These are phyloP conservation scores for Kurtzmaniella quercitrusa DNA, from an alignment of 1,139 yeast species.

Conservation along the genomic window DNA sequence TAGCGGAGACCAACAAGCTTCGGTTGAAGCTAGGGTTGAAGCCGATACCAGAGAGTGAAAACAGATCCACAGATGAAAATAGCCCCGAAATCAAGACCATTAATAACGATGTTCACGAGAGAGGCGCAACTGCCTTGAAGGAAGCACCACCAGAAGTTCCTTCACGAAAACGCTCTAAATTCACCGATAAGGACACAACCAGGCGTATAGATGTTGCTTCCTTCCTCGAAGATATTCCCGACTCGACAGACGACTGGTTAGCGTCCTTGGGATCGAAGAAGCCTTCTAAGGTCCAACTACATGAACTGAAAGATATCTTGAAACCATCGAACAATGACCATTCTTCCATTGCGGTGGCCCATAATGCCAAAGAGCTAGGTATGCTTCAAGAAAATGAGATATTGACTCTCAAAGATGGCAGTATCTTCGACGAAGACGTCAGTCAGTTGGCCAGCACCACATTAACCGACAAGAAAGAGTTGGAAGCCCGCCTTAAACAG, in stretches of 20 bases:
- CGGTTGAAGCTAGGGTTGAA: slow-evolving; percentile 28
- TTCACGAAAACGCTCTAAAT: slow-evolving; percentile 13
- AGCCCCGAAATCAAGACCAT: slow-evolving; percentile 4
- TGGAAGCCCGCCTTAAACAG: slow-evolving; percentile 20
- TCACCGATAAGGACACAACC: not conserved
- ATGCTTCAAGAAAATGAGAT: slow-evolving; percentile 44
- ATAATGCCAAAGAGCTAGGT: slow-evolving; percentile 36
- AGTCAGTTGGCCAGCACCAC: slow-evolving; percentile 43
- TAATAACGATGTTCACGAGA: too few relatives aligned
- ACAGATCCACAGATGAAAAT: slow-evolving; percentile 44
- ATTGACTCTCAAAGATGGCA: slow-evolving; percentile 61
- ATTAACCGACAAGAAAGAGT: slow-evolving; percentile 28
- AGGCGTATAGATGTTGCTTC: not conserved
- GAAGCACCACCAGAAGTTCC: slow-evolving; percentile 2
- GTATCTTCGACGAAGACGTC: slow-evolving; percentile 42
- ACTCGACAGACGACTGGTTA: slow-evolving; percentile 38
- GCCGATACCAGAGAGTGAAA: slow-evolving; percentile 18
- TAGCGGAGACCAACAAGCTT: slow-evolving; percentile 37
- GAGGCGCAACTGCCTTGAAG: not conserved
- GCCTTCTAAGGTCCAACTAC: slow-evolving; percentile 6
- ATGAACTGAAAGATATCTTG: slow-evolving; percentile 4
- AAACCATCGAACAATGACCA: not conserved
- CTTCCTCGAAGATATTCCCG: slow-evolving; percentile 3
- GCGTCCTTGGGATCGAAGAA: slow-evolving; percentile 15
- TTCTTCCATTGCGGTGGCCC: slow-evolving; percentile 36